phyloP scores from a whole-genome alignment of 2,329 filamentous ascomycete genomes.

The Monosporascus ibericus region DNA sequence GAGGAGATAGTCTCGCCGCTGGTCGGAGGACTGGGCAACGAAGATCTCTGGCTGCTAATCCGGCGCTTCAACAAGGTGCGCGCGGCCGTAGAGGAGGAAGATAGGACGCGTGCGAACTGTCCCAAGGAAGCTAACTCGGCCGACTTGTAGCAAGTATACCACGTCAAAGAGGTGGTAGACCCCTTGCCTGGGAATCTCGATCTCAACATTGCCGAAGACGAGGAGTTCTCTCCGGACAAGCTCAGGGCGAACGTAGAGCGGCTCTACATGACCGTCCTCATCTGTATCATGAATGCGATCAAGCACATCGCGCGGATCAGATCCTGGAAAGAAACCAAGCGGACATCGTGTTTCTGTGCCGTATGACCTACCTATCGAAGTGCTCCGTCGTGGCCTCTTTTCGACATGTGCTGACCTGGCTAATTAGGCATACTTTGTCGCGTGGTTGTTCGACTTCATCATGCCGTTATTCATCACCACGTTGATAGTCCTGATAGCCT shows the following conservation, averaged over 20 bases:
- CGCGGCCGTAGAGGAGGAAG: not conserved
- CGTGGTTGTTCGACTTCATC: constrained; percentile 70
- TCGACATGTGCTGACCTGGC: not conserved
- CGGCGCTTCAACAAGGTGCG: constrained; percentile 67
- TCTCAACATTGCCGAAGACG: constrained; percentile 73
- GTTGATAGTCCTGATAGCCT: constrained; percentile 59
- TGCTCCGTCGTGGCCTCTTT: not conserved
- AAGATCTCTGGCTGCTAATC: constrained; percentile 67
- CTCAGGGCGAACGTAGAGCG: constrained; percentile 71
- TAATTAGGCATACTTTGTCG: constrained; percentile 42
- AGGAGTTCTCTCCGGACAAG: constrained; percentile 82
- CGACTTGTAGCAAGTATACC: constrained; percentile 43
- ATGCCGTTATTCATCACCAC: constrained; percentile 53
- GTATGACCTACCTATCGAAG: constrained; percentile 26
- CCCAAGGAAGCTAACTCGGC: constrained; percentile 15
- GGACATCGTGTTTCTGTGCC: constrained; percentile 62
- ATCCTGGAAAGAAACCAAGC: constrained; percentile 68
- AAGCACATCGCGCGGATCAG: constrained; percentile 73
- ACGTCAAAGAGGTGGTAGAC: constrained; percentile 60
- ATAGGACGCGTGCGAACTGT: not conserved
- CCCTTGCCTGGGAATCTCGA: constrained; percentile 64
- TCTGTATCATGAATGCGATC: constrained; percentile 57
- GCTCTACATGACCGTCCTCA: constrained; percentile 72
- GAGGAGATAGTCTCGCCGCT: constrained; percentile 51
- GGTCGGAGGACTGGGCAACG: constrained; percentile 63